These are phyloP conservation scores for Diversispora epigaea DNA, from an alignment of 192 early-diverging fungal genomes.

Conservation along the genomic window DNA sequence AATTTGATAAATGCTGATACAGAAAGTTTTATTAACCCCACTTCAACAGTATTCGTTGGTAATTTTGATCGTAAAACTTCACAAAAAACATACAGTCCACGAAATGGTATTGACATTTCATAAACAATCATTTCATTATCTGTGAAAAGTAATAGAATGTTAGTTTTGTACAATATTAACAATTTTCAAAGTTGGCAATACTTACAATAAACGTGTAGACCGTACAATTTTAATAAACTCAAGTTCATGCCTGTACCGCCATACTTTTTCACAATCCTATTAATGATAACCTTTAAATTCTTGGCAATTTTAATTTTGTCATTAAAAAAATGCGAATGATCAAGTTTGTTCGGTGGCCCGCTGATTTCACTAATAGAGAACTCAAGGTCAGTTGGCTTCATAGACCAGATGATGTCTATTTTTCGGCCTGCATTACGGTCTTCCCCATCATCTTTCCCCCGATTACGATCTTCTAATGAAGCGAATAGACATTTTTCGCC, in stretches of 20 bases:
- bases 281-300: slow-evolving; percentile 8
- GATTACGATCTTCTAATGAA: slow-evolving; percentile 10
- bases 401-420: slow-evolving; percentile 16
- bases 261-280: neutral
- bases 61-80: slow-evolving; percentile 8
- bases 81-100: slow-evolving; percentile 4
- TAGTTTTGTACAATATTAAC: neutral
- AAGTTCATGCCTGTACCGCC: neutral
- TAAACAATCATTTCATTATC: neutral
- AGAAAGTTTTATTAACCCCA: neutral
- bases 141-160: neutral
- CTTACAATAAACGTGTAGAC: slow-evolving; percentile 10
- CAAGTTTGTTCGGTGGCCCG: neutral
- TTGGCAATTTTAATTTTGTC: slow-evolving; percentile 1
- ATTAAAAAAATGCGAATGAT: neutral
- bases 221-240: neutral
- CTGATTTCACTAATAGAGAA: slow-evolving; percentile 1
- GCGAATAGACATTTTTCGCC: slow-evolving; percentile 5
- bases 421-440: neutral
- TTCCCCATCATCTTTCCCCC: slow-evolving; percentile 6
- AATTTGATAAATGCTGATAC: neutral
- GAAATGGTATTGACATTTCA: neutral
- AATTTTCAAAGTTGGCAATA: slow-evolving; percentile 7
- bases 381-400: slow-evolving; percentile 9
- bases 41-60: neutral